Evolutionary conservation across 2,329 filamentous ascomycete species (phyloP), one percentile per base, ranked within the genome.

Genomic region (Beauveria sp.): DNA sequence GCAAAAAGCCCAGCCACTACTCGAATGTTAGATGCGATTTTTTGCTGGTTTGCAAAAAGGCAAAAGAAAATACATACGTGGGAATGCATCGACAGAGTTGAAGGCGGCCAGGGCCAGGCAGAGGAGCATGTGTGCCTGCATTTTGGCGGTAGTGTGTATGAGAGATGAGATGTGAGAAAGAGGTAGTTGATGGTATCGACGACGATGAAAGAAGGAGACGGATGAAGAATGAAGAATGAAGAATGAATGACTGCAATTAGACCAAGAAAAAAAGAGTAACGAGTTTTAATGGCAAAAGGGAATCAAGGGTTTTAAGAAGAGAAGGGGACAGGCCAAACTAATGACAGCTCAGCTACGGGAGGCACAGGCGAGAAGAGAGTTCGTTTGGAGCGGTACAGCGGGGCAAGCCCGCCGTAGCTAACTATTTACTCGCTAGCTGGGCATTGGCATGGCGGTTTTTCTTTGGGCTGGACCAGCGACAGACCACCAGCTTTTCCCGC

Each of bases 81-180:
- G 54, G 2, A 57, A 20, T 12, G 42, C 54, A 20, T 46, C 24
- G 26, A 57, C 54, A 43, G 51, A 43, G 34, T 12, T 57, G 54
- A 43, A 57, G 28, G 54, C 54, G 16, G 54, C 54, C 28, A 57
- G 54, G 24, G 54, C 54, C 26, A 57, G 28, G 43, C 54, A 57
- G n/a, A 57, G 54, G 5, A 57, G 54, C 42, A 34, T 57, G 54
- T 18, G 54, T 5, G 26, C 43, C 43, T 57, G 54, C 54, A 57
- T 57, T 26, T 20, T 34, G 34, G 12, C 14, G 18, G 26, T 34
- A 5, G 47, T 30, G 49, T 20, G 28, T 14, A 9, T 38, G 28
- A 16, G 28, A 28, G 28, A 14, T 14, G 45, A 24, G 22, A 43
- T 38, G 50, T 5, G n/a, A 38, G 16, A 20, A 12, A 34, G 12